Percentiles rank a stretch among this genome's conserved stretches.
These are phyloP conservation scores for Iris macrosiphon DNA, from an alignment of 106 monocot genomes.

Conservation along the genomic window DNA sequence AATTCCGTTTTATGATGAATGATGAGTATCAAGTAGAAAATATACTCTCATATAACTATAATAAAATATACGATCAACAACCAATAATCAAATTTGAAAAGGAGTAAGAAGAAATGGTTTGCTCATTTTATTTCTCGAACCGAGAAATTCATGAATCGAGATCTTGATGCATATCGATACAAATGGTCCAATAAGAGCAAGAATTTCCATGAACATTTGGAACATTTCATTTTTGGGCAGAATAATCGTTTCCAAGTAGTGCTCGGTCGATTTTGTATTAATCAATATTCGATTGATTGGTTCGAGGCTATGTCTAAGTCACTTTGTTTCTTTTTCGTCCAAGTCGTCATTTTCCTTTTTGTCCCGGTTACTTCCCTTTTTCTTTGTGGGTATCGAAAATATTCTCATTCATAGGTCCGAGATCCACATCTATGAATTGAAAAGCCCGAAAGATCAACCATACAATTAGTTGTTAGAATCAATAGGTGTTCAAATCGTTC, in stretches of 20 bases:
- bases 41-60: constrained; percentile 5
- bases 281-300: no score
- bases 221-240: constrained; percentile 10
- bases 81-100: constrained; percentile 15
- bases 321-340: no score
- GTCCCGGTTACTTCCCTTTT: no score
- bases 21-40: constrained; percentile 9
- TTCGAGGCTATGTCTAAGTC: no score
- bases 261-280: constrained; percentile 7
- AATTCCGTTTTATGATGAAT: no score
- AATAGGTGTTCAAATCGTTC: no score
- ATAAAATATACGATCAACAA: constrained; percentile 8
- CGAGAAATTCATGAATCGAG: constrained; percentile 8
- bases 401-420: no score
- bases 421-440: no score
- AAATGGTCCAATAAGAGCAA: constrained; percentile 10
- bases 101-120: constrained; percentile 11
- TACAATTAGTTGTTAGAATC: no score
- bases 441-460: no score
- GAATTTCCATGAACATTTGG: constrained; percentile 6
- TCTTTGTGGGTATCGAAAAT: no score
- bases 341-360: no score
- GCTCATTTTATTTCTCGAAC: constrained; percentile 14
- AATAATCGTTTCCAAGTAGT: constrained; percentile 8
- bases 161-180: constrained; percentile 10